Base-by-base conservation (phyloP, 2,329 filamentous ascomycete species). In the Botrytis elliptica region DNA sequence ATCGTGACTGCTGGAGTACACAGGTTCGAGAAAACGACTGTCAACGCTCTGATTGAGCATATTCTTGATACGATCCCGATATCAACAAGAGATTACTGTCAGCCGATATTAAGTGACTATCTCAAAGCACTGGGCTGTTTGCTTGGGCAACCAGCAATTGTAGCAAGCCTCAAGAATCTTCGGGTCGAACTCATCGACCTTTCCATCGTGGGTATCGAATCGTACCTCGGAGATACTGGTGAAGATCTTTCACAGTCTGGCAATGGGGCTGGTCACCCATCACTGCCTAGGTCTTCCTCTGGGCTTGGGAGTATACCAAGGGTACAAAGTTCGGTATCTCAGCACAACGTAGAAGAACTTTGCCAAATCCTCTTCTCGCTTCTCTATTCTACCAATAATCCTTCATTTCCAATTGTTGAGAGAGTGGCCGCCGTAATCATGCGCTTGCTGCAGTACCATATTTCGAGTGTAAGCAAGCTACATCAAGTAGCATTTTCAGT, bases 1-100 rank as follows among this genome's bases (percentile, higher is more conserved):
- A 88, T 92, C 38, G 87, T 97, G 66, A 90, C 92, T 76, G 88
- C 91, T 71, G 92, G 93, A 36, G 85, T 91, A 46, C 83, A 86
- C 33, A 91, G 88, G 75, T 83, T 98, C 76, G 92, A 90, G 79
- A 85, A 86, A 74, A 97, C 94, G 81, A 95, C 94, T 0, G 85
- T 95, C n/a, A 88, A 91, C 77, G 89, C 92, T 9, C 84, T 98
- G 25, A 85, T 97, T 76, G 90, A 94, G 76, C 94, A 97, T 82
- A 91, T 98, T 75, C 91, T 89, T 4, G 90, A 97, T 76, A 89
- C 90, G 29, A 85, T 97, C 5, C 88, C 90, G 2, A 87, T 85
- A 25, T 82, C 86, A 1, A 88, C 90, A 71, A 89, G 89, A 22
- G 86, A 85, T 3, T 88, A 92, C 71, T 90, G 93, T 76, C 86